phyloP scores from a whole-genome alignment of 2,329 filamentous ascomycete species.

The Aspergillus flavus region DNA sequence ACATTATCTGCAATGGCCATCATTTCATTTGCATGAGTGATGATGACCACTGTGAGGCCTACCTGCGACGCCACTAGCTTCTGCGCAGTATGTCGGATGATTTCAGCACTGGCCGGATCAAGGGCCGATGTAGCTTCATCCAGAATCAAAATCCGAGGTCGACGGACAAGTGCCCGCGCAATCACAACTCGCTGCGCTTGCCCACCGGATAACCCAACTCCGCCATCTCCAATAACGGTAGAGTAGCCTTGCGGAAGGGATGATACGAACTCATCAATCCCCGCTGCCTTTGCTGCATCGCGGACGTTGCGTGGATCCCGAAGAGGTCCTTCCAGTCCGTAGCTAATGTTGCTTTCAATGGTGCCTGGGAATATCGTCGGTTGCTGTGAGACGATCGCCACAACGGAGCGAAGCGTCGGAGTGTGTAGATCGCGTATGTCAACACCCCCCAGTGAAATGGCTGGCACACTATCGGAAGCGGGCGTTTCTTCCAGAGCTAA shows the following conservation, averaged over 20 bases:
- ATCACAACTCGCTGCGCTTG: conserved; percentile 82
- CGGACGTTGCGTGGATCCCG: conserved; percentile 51
- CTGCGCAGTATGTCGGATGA: conserved; percentile 65
- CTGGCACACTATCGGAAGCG: conserved; percentile 26
- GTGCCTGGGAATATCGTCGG: conserved; percentile 62
- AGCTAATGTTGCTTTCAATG: conserved; percentile 63
- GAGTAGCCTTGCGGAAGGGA: conserved; percentile 71
- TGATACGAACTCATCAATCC: conserved; percentile 75
- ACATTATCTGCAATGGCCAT: conserved; percentile 78
- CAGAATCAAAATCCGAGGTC: conserved; percentile 73
- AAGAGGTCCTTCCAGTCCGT: conserved; percentile 65
- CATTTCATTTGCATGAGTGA: conserved; percentile 84
- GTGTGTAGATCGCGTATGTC: conserved; percentile 64
- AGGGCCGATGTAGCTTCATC: conserved; percentile 87
- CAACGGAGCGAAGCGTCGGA: conserved; percentile 59
- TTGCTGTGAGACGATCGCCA: conserved; percentile 62
- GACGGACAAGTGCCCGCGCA: conserved; percentile 73
- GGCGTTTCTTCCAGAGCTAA: conserved; percentile 66
- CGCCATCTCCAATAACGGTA: conserved; percentile 76
- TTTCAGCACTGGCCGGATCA: conserved; percentile 67
- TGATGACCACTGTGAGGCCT: conserved; percentile 71
- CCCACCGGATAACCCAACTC: conserved; percentile 73
- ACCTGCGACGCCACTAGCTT: conserved; percentile 49
- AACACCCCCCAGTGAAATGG: conserved; percentile 56
- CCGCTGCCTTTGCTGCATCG: conserved; percentile 58